phyloP scores from a whole-genome alignment of 345 rosid genomes.

The Citrus mangshanensis region DNA sequence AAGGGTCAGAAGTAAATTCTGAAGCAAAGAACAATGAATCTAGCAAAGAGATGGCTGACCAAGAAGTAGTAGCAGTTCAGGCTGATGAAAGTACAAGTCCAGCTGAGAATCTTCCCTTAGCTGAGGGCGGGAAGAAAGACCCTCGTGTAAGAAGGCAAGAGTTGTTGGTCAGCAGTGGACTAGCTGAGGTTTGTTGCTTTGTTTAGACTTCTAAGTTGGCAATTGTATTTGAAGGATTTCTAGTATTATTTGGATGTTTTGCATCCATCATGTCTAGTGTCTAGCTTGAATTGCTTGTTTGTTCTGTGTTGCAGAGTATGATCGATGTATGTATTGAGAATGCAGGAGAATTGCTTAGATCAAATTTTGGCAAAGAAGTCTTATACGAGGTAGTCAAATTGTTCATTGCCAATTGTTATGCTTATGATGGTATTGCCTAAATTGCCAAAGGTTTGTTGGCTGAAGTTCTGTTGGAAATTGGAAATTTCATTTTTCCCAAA shows the following conservation, averaged over 20 bases:
- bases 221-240: not conserved
- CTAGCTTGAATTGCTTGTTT: not conserved
- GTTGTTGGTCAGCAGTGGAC: conserved; percentile 70
- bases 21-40: conserved; percentile 34
- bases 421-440: not conserved
- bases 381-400: conserved; percentile 60
- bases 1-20: conserved; percentile 38
- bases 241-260: not conserved
- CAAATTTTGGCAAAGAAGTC: conserved; percentile 76
- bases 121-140: conserved; percentile 74
- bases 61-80: conserved; percentile 23
- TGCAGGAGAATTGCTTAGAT: conserved; percentile 62
- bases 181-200: conserved; percentile 74
- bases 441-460: not conserved
- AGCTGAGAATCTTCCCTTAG: conserved; percentile 25
- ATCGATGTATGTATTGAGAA: conserved; percentile 62
- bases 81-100: conserved; percentile 23
- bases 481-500: not conserved
- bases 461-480: not conserved
- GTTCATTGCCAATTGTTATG: not conserved
- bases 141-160: conserved; percentile 72
- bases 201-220: not conserved
- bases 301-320: conserved; percentile 56
- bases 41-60: conserved; percentile 20
- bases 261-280: not conserved